These are phyloP conservation scores for Phialophora verrucosa DNA, from an alignment of 2,329 filamentous ascomycete genomes.

Conservation along the genomic window DNA sequence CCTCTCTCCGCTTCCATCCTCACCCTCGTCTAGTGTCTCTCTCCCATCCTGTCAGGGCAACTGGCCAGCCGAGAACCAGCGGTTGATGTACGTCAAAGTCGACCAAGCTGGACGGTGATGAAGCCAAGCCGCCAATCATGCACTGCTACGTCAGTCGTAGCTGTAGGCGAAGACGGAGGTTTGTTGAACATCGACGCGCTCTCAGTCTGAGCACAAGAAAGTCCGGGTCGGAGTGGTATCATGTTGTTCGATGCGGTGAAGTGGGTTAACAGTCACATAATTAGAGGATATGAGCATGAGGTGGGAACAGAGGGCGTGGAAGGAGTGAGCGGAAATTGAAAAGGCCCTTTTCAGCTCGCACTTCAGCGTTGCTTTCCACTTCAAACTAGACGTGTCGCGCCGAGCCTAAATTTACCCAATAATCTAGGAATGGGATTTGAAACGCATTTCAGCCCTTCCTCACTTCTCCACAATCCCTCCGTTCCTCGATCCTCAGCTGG, in stretches of 20 bases:
- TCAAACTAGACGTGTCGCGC: background rate
- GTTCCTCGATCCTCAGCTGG: background rate
- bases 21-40: background rate
- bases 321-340: slow-evolving; percentile 2
- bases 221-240: background rate
- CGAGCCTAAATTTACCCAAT: slow-evolving; percentile 6
- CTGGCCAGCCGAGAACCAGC: background rate
- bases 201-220: background rate
- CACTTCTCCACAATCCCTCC: slow-evolving; percentile 14
- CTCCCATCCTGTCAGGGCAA: background rate
- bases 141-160: background rate
- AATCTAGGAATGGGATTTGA: background rate
- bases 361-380: background rate
- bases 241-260: background rate
- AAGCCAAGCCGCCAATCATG: slow-evolving; percentile 8
- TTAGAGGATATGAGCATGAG: background rate
- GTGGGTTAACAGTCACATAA: background rate
- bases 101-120: background rate
- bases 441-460: slow-evolving; percentile 8
- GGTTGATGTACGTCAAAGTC: background rate
- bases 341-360: background rate
- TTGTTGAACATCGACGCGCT: background rate
- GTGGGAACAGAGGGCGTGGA: background rate
- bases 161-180: background rate
- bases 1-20: slow-evolving; percentile 1